Conservation (phyloP, 805 yeast genomes). For the Yarrowia deformans region DNA sequence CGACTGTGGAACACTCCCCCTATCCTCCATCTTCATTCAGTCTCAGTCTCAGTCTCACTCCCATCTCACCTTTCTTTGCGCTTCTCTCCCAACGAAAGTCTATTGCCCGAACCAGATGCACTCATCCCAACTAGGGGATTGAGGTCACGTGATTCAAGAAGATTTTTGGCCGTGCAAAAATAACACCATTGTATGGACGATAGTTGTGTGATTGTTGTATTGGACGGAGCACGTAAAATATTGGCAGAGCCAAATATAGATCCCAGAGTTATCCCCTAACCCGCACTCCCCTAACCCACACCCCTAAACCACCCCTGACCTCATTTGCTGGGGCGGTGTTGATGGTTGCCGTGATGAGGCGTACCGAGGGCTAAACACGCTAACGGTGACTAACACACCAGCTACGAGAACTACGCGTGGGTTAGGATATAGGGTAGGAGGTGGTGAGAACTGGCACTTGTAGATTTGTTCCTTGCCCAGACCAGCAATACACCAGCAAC, state of each 20-base stretch:
- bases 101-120: background rate
- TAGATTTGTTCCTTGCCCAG: background rate
- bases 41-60: too few species aligned
- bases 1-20: too few species aligned
- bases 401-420: background rate
- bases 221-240: too few species aligned
- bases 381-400: background rate
- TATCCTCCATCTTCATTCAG: too few species aligned
- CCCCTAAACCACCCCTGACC: too few species aligned
- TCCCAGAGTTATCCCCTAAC: background rate
- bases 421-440: background rate
- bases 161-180: too few species aligned
- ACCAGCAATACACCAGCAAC: background rate
- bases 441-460: too few species aligned
- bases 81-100: conserved; percentile 5
- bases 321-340: background rate
- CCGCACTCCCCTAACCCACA: too few species aligned
- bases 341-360: background rate
- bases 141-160: background rate
- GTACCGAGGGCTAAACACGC: background rate
- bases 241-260: too few species aligned
- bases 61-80: background rate
- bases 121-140: background rate
- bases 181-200: too few species aligned
- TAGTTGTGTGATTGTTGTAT: too few species aligned